Percentiles rank a stretch among this genome's conserved stretches.
Conservation (phyloP, 768 basidiomycete genomes). For the Cystofilobasidium macerans region DNA sequence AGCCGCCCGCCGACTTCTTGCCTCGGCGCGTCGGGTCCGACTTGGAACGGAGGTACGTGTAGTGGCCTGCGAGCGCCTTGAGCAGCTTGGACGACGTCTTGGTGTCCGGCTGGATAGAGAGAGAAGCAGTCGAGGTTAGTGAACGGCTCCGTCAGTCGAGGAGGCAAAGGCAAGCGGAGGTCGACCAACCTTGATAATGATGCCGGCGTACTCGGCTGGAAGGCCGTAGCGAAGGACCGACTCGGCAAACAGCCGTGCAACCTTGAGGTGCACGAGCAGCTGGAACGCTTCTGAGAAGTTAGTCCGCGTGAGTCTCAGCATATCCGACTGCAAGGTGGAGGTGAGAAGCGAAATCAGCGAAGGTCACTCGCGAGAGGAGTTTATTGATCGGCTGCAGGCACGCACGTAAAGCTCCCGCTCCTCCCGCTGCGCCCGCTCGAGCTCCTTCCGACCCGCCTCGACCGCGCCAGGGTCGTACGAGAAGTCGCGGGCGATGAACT, state of each 20-base stretch:
- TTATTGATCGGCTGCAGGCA: too few species aligned
- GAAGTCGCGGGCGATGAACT: slow-evolving; percentile 96
- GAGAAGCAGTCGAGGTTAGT: not conserved
- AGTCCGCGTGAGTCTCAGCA: slow-evolving; percentile 76
- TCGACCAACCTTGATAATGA: slow-evolving; percentile 59
- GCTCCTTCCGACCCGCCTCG: slow-evolving; percentile 66
- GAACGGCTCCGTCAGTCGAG: not conserved
- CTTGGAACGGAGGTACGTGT: slow-evolving; percentile 66
- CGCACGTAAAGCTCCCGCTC: slow-evolving; percentile 96
- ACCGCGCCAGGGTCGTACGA: slow-evolving; percentile 72
- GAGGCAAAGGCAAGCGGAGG: not conserved
- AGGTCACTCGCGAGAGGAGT: not conserved
- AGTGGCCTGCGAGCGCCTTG: slow-evolving; percentile 58
- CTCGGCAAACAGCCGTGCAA: slow-evolving; percentile 82
- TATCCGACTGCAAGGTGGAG: slow-evolving; percentile 57
- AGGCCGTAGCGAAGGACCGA: slow-evolving; percentile 90
- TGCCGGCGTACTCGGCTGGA: slow-evolving; percentile 76
- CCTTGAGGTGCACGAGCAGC: slow-evolving; percentile 82
- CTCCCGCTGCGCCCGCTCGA: slow-evolving; percentile 64
- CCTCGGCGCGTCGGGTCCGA: slow-evolving; percentile 42
- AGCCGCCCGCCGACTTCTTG: slow-evolving; percentile 42
- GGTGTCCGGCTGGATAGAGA: slow-evolving; percentile 58
- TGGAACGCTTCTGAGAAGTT: slow-evolving; percentile 97
- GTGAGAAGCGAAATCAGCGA: not conserved
- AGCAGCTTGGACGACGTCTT: slow-evolving; percentile 73